A percentile compares a stretch with the other conserved stretches of the same genome.
phyloP scores from a whole-genome alignment of 176 grass and related monocot genomes.

The Avena insularis region DNA sequence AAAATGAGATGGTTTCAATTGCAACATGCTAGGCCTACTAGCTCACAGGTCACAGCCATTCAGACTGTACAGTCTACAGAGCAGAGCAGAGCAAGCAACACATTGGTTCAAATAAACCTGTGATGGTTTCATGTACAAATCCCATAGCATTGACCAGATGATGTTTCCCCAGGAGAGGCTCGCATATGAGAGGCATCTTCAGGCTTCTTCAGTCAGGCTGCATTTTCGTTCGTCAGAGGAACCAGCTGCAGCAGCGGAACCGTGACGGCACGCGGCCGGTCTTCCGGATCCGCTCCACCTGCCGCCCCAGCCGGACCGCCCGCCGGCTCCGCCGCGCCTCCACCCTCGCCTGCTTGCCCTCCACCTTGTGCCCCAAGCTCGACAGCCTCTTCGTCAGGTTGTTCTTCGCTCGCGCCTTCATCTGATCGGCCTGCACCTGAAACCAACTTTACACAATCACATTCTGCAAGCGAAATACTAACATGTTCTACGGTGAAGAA shows the following conservation, averaged over 20 bases:
- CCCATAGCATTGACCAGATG: neutral
- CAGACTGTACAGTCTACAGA: conserved; percentile 2
- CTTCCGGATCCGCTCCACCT: conserved; percentile 75
- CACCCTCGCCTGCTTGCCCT: conserved; percentile 67
- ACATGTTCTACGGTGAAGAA: neutral
- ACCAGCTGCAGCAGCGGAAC: conserved; percentile 75
- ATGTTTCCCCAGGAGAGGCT: neutral
- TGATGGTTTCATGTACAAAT: conserved; percentile 49
- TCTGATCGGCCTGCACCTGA: conserved; percentile 76
- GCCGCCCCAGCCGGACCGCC: conserved; percentile 52
- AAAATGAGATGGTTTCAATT: neutral
- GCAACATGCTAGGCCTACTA: no score
- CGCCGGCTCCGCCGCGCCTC: conserved; percentile 65
- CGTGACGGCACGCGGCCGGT: conserved; percentile 57
- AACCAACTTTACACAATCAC: neutral
- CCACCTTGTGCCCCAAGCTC: conserved; percentile 46
- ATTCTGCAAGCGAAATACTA: neutral
- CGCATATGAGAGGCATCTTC: neutral
- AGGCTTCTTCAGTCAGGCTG: conserved; percentile 11
- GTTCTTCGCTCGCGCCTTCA: conserved; percentile 67
- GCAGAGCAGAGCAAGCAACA: conserved; percentile 1
- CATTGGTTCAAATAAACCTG: neutral
- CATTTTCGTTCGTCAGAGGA: conserved; percentile 36
- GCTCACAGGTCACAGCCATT: neutral
- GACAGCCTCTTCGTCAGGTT: conserved; percentile 58